Base-by-base conservation (phyloP, 2,329 filamentous ascomycete genomes). In the Talaromyces sp. region DNA sequence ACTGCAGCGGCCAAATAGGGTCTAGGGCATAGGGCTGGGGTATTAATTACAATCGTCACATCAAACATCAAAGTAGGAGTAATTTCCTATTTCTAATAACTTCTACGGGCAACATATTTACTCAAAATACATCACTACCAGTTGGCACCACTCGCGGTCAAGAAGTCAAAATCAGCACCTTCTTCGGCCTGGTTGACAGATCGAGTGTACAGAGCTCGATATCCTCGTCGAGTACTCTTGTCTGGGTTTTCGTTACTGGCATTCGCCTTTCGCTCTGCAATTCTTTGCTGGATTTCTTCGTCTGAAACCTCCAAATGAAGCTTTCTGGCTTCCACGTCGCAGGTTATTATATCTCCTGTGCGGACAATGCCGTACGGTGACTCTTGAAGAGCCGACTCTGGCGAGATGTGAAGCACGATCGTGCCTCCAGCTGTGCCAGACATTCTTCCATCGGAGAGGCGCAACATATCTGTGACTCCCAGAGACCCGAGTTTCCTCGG, bases 401-500 rank as follows among this genome's bases (percentile, higher is more conserved):
- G 82, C 3, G 78, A 81, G 31, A 84, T 76, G 64, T 84, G 82
- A 24, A 84, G 69, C 2, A 82, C 73, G 21, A 84, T 81, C 0
- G 81, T 84, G 3, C 82, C 82, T 0, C 82, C 82, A 2, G 82
- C 82, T 3, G 82, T 84, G 0, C 82, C 82, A 31, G 76, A 80
- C 81, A 84, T 84, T 24, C 82, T 72, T 1, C 82, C 82, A 69
- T 85, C 82, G 0, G 78, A 81, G 4, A 84, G 68, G 0, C 82
- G 72, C 29, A 84, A 66, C 81, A 84, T 84, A 64, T 84, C 81
- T 27, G 72, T 75, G 1, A 84, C 79, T 0, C 81, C 81, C 58
- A 75, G 67, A 1, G 67, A 68, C 7, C 72, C 77, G 2, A 84
- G 70, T 61, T 82, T 83, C 17, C 78, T 72, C 0, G 81, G 80